These are phyloP conservation scores for Tolypocladium paradoxum DNA, from an alignment of 2,329 filamentous ascomycete genomes.

Conservation along the genomic window DNA sequence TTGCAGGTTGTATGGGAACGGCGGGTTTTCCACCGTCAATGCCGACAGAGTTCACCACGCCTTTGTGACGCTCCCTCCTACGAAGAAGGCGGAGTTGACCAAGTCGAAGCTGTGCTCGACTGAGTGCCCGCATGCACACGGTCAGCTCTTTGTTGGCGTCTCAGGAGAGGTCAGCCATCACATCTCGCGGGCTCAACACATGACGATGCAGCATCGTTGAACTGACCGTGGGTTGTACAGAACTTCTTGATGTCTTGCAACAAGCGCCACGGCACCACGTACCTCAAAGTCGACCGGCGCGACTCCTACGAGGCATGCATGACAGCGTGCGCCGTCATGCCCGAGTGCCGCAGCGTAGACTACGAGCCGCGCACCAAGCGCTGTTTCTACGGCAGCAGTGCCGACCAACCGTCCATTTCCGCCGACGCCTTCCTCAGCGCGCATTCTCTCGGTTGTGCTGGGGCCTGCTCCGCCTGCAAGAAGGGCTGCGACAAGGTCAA, in stretches of 20 bases:
- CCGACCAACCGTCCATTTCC: constrained; percentile 5
- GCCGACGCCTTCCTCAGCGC: constrained; percentile 8
- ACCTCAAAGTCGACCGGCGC: constrained; percentile 3
- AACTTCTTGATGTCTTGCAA: constrained; percentile 8
- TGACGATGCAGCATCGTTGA: too few species aligned
- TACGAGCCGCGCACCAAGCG: constrained; percentile 7
- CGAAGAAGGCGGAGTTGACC: constrained; percentile 1
- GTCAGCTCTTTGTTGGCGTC: constrained; percentile 2
- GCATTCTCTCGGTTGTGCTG: constrained; percentile 6
- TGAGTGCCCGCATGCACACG: constrained; percentile 6
- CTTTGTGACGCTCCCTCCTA: constrained; percentile 5
- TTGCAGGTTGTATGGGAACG: constrained; percentile 8
- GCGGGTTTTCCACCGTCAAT: constrained; percentile 2
- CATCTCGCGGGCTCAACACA: not conserved
- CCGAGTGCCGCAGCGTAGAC: constrained; percentile 8
- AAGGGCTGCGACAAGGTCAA: constrained; percentile 3
- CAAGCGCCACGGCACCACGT: constrained; percentile 7
- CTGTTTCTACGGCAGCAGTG: constrained; percentile 6
- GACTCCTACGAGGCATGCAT: constrained; percentile 4
- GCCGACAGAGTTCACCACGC: constrained; percentile 2
- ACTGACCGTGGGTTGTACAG: not conserved
- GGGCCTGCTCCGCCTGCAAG: constrained; percentile 1
- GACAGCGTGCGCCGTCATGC: constrained; percentile 4
- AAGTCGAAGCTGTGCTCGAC: constrained; percentile 7
- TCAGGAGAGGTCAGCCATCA: constrained; percentile 3